Percentiles rank a stretch among this genome's conserved stretches.
phyloP scores from a whole-genome alignment of 495 filamentous ascomycete genomes.

The Neurospora sp. region DNA sequence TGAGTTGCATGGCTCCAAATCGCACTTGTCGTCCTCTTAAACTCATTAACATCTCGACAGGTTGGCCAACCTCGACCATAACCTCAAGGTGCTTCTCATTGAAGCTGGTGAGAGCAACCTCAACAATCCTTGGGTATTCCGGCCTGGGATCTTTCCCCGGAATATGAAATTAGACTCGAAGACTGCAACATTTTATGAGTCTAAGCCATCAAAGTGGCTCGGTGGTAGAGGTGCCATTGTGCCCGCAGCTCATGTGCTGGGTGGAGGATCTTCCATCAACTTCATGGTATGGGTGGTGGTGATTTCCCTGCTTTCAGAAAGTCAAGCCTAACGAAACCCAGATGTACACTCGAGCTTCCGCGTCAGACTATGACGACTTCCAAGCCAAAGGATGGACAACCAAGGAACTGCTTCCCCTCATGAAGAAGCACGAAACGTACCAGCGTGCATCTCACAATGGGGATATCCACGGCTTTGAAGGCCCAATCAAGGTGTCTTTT shows the following conservation, averaged over 20 bases:
- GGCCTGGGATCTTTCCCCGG: constrained; percentile 66
- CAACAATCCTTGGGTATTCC: constrained; percentile 76
- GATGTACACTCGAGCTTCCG: constrained; percentile 82
- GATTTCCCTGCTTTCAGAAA: neutral
- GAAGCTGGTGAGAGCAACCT: constrained; percentile 72
- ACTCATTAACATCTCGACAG: constrained; percentile 21
- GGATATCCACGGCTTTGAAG: constrained; percentile 68
- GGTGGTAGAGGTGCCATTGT: constrained; percentile 64
- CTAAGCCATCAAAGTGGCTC: constrained; percentile 62
- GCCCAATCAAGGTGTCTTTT: constrained; percentile 79
- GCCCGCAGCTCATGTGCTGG: constrained; percentile 68
- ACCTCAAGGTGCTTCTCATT: constrained; percentile 68
- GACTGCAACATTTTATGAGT: constrained; percentile 79
- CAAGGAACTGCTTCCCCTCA: constrained; percentile 66
- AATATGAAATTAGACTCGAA: constrained; percentile 55
- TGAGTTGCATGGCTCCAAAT: constrained; percentile 8
- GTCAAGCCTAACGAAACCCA: constrained; percentile 16
- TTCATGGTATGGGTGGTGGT: constrained; percentile 48
- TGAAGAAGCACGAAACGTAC: constrained; percentile 81
- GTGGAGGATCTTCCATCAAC: constrained; percentile 73
- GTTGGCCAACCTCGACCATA: constrained; percentile 71
- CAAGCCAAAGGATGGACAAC: constrained; percentile 73
- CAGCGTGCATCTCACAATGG: constrained; percentile 66
- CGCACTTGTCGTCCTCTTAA: neutral
- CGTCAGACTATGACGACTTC: constrained; percentile 78